Base-by-base conservation (phyloP, 2,329 filamentous ascomycete genomes). In the Venturia effusa region DNA sequence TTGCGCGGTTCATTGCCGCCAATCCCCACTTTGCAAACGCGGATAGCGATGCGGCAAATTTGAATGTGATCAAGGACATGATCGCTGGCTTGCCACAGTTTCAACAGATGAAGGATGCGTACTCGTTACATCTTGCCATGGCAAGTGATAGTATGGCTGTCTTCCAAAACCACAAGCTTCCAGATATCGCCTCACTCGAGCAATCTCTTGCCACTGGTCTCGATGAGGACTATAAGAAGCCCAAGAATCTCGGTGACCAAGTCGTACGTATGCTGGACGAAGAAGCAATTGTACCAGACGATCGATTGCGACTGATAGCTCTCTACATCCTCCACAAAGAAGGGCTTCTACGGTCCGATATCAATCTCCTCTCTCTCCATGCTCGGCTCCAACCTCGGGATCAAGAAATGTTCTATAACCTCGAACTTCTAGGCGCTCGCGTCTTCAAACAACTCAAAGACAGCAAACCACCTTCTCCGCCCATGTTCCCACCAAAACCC, bases 41-140 rank as follows among this genome's bases (percentile, higher is more conserved):
- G 59, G 45, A 61, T n/a, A 65, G 64, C 30, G 54, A 64, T 37
- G 24, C 40, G 17, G 88, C 87, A 48, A 95, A 85, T 72, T 80
- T 99, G 64, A 96, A 92, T 75, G 88, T 90, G 32, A 96, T 99
- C 75, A 91, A 94, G 71, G 92, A 97, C 75, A 99, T 99, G 94
- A 79, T 99, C 77, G 94, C 91, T 17, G 93, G 92, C 10, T 78
- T 99, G 65, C 92, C 92, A 15, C 90, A 97, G 71, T 99, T 97
- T 71, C 90, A 96, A 71, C 89, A 95, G 75, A 90, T 94, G 81
- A 97, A 97, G 74, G 91, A 96, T 72, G 88, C 90, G 1, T 99
- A 97, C 74, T 94, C 92, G 0, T 79, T 99, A 63, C 94, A 99
- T 75, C 80, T 99, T 51, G 93, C 87, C 68, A 97, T 99, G 93